Base-by-base conservation (phyloP, 805 yeast species). In the Metschnikowia noctiluminum region DNA sequence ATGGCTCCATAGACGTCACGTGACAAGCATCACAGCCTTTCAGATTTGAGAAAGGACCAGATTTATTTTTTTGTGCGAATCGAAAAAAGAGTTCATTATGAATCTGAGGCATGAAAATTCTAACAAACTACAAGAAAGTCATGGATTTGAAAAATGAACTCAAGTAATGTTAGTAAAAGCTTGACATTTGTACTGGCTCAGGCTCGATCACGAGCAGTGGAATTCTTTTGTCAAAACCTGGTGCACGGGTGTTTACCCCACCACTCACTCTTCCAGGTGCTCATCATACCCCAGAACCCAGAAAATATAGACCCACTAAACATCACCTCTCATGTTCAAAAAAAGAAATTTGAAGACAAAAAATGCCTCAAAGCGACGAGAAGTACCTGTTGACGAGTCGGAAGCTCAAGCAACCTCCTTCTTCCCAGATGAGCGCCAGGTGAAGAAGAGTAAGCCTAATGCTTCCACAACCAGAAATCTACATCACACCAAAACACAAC, bases 311-410 rank as follows among this genome's bases (percentile, higher is more conserved):
- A n/a, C 8, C 13, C 39, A 42, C 6, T 21, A 10, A 14, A 38
- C 10, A 12, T 6, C 32, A 3, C 13, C 32, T 10, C 6, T 3
- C 38, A 56, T 56, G 59, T 56, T 56, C 51, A 56, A 56, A 43
- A 56, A 56, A 40, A 42, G 59, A 40, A 50, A 12, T 27, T 37
- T 56, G 32, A 56, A 50, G 38, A 16, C 46, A 9, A 38, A 41
- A 3, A 27, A 15, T 7, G 46, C 45, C 12, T 35, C 42, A 26
- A 47, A 38, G n/a, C 52, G 52, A 39, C 43, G 41, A 40, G 43
- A 40, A 30, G 50, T 41, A 3, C 15, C 44, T 12, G 45, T 27
- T 2, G 28, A 10, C 11, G 16, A 14, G n/a, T 40, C 35, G 2
- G 42, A 42, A 2, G 48, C 38, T 2, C 11, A 11, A 7, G 37